Evolutionary conservation across 208 protist genomes (phyloP).

Genomic region (Leishmania aethiopica): DNA sequence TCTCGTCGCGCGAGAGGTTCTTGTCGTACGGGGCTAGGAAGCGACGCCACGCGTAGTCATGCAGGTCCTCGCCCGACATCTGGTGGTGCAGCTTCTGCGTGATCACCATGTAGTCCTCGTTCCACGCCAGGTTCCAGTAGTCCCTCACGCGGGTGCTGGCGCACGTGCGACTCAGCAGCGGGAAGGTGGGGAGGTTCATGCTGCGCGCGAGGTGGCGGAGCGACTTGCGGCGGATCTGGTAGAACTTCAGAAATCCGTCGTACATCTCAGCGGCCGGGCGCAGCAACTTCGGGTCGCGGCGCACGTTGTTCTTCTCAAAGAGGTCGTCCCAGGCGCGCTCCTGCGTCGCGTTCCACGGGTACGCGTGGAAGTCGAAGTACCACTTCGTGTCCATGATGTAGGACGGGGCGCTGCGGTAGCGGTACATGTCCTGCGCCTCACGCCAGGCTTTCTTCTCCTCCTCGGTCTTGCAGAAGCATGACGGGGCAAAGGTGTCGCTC

Average conservation of each 20-base stretch:
- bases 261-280: conserved; percentile 90
- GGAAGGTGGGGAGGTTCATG: conserved; percentile 92
- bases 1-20: conserved; percentile 80
- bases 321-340: conserved; percentile 91
- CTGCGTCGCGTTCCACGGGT: conserved; percentile 73
- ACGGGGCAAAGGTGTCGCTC: conserved; percentile 89
- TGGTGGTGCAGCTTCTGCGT: conserved; percentile 82
- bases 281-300: conserved; percentile 81
- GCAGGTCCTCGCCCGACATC: conserved; percentile 90
- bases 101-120: conserved; percentile 94
- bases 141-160: conserved; percentile 83
- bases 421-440: conserved; percentile 88
- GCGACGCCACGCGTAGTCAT: conserved; percentile 91
- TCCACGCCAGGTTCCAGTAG: conserved; percentile 92
- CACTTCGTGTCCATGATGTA: conserved; percentile 91
- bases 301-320: conserved; percentile 93
- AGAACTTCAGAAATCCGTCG: conserved; percentile 86
- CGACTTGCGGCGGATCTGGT: conserved; percentile 83
- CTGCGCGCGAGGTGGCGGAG: conserved; percentile 85
- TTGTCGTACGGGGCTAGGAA: conserved; percentile 92
- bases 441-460: conserved; percentile 83
- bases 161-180: conserved; percentile 85
- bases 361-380: conserved; percentile 89
- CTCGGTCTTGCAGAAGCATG: conserved; percentile 56
- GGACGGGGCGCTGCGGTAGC: conserved; percentile 87